Conservation (phyloP, 148 eudicot species). For the Mesembryanthemum crystallinum region DNA sequence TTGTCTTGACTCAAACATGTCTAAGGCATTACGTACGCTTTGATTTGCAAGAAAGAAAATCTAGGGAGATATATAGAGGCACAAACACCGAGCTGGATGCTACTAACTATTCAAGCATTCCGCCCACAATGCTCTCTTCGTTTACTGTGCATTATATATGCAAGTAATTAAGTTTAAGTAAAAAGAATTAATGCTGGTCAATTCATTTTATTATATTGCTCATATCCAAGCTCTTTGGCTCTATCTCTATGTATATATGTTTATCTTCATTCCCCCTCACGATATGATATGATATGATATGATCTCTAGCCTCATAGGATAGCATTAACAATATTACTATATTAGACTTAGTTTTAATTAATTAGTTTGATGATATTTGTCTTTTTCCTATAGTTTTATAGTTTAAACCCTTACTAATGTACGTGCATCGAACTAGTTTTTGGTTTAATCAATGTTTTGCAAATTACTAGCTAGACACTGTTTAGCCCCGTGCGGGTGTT, state of each 20-base stretch:
- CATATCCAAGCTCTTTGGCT: slow-evolving; percentile 14
- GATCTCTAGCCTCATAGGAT: too few species aligned
- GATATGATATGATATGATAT: too few species aligned
- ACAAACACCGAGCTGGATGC: slow-evolving; percentile 23
- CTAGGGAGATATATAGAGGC: neutral
- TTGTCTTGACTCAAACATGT: slow-evolving; percentile 4
- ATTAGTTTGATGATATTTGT: slow-evolving; percentile 9
- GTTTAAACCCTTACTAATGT: too few species aligned
- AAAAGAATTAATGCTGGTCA: slow-evolving; percentile 25
- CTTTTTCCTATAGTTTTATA: neutral
- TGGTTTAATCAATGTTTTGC: slow-evolving; percentile 1
- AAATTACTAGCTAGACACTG: neutral
- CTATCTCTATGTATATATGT: neutral
- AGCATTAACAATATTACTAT: too few species aligned
- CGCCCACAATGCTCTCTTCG: neutral
- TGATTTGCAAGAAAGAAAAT: slow-evolving; percentile 8
- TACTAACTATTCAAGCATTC: neutral
- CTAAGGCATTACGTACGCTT: neutral
- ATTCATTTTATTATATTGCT: neutral
- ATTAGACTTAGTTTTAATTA: too few species aligned
- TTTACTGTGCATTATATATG: neutral
- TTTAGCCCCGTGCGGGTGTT: slow-evolving; percentile 20
- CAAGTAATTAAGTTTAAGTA: too few species aligned
- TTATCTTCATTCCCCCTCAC: neutral
- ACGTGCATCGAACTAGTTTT: neutral